These are phyloP conservation scores for Meyerozyma smithsonii DNA, from an alignment of 1,139 yeast species.

Conservation along the genomic window DNA sequence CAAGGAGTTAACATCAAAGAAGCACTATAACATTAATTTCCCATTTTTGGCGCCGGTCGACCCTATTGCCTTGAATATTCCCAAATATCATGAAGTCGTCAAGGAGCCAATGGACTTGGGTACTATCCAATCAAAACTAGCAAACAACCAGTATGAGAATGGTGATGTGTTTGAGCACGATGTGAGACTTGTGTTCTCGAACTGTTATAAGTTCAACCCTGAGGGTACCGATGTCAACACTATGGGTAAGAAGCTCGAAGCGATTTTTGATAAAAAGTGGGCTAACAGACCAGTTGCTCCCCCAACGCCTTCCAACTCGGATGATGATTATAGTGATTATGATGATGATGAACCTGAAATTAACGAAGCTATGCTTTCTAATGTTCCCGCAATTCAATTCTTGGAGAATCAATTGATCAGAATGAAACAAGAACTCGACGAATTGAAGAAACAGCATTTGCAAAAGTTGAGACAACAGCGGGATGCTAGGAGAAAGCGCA, in stretches of 20 bases:
- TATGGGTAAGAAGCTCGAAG: slow-evolving; percentile 92
- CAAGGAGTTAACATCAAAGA: slow-evolving; percentile 78
- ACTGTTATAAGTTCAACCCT: slow-evolving; percentile 91
- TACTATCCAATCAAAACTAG: slow-evolving; percentile 73
- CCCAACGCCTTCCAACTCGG: slow-evolving; percentile 42
- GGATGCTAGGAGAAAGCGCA: slow-evolving; percentile 44
- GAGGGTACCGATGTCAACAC: slow-evolving; percentile 92
- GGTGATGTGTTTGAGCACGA: slow-evolving; percentile 87
- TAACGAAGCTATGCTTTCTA: slow-evolving; percentile 68
- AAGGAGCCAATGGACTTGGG: slow-evolving; percentile 95
- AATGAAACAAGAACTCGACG: slow-evolving; percentile 81
- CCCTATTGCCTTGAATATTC: slow-evolving; percentile 89
- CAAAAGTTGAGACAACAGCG: slow-evolving; percentile 54
- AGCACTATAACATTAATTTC: slow-evolving; percentile 77
- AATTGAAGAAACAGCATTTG: slow-evolving; percentile 63
- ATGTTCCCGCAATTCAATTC: slow-evolving; percentile 80
- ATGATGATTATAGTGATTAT: slow-evolving; percentile 28
- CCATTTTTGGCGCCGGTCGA: slow-evolving; percentile 95
- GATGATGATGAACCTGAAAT: slow-evolving; percentile 67
- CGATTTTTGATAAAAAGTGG: slow-evolving; percentile 85
- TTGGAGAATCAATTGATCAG: slow-evolving; percentile 80
- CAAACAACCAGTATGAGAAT: slow-evolving; percentile 82
- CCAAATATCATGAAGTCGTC: slow-evolving; percentile 78
- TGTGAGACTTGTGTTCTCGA: slow-evolving; percentile 74
- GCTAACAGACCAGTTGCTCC: slow-evolving; percentile 79